Evolutionary conservation across 2,329 filamentous ascomycete genomes (phyloP), one percentile per base, ranked within the genome.

Genomic region (Teratosphaeria epicoccoides): DNA sequence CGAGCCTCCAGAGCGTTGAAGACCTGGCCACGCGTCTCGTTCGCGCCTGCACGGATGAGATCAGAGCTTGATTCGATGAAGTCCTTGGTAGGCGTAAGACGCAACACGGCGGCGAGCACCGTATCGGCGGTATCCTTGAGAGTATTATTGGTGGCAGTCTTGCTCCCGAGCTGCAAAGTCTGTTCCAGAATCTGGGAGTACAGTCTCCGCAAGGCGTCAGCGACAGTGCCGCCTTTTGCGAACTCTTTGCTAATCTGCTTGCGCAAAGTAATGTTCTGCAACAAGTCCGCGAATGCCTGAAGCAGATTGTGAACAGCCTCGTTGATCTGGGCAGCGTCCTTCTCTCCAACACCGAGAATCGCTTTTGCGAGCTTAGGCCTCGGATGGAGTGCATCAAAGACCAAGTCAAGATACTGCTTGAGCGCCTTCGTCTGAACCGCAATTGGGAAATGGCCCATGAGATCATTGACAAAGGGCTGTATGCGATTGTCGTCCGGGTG

Each of bases 1-100:
- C 91, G 85, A 50, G 82, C 75, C 64, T 94, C 88, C 20, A 98
- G 78, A 1, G 91, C 86, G 53, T 79, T 84, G 55, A 91, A 80
- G 47, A 89, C 87, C 70, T 87, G 90, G 58, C 85, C 83, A 1
- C 87, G 85, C 48, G 77, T 73, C 47, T 86, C 81, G 59, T 87
- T 78, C 57, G 88, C 83, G 5, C 86, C 82, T 47, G 84, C 81
- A 58, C 87, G 80, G 29, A 97, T 80, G 25, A 98, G 76, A 24
- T 82, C 81, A 65, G 95, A 87, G 40, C 94, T 85, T 9, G 89
- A 87, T 66, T 88, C 87, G 67, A 97, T 82, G 68, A 97, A 93
- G 69, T 96, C 88, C 49, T 82, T 78, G 2, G 91, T 89, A 0
- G 90, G 91, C 43, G 95, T 76, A 6, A 96, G 79, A 56, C 87